phyloP scores from a whole-genome alignment of 2,329 filamentous ascomycete species.

The Paraphoma chrysanthemicola region DNA sequence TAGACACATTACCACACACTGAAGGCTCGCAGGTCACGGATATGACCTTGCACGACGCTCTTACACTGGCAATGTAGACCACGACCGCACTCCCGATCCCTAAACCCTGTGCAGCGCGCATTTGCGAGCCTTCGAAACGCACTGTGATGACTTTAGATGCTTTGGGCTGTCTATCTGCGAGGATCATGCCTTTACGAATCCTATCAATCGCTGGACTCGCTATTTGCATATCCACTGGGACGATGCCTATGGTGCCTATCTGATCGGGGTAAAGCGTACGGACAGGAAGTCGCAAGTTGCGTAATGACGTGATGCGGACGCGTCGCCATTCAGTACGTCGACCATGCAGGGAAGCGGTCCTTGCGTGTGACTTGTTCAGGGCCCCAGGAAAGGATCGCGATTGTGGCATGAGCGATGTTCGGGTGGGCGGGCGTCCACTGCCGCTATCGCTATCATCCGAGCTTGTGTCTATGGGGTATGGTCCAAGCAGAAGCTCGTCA shows the following conservation, averaged over 20 bases:
- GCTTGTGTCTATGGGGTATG: constrained; percentile 56
- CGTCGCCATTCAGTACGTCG: constrained; percentile 71
- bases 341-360: constrained; percentile 15
- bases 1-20: constrained; percentile 11
- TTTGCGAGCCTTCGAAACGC: constrained; percentile 62
- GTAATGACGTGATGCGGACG: constrained; percentile 82
- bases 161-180: constrained; percentile 68
- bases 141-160: constrained; percentile 62
- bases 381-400: constrained; percentile 59
- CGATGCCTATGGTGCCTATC: constrained; percentile 85
- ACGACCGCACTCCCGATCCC: constrained; percentile 75
- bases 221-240: constrained; percentile 49
- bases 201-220: constrained; percentile 43
- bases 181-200: constrained; percentile 81
- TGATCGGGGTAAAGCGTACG: constrained; percentile 78
- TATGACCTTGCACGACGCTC: constrained; percentile 78
- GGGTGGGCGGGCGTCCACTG: constrained; percentile 28
- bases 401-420: constrained; percentile 42
- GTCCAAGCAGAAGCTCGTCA: constrained; percentile 79
- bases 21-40: constrained; percentile 47
- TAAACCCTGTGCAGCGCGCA: constrained; percentile 68
- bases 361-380: constrained; percentile 35
- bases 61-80: constrained; percentile 85
- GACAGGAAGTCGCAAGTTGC: constrained; percentile 86
- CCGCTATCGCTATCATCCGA: constrained; percentile 48